Base-by-base conservation (phyloP, 192 early-diverging fungal species). In the Coemansia sp. region DNA sequence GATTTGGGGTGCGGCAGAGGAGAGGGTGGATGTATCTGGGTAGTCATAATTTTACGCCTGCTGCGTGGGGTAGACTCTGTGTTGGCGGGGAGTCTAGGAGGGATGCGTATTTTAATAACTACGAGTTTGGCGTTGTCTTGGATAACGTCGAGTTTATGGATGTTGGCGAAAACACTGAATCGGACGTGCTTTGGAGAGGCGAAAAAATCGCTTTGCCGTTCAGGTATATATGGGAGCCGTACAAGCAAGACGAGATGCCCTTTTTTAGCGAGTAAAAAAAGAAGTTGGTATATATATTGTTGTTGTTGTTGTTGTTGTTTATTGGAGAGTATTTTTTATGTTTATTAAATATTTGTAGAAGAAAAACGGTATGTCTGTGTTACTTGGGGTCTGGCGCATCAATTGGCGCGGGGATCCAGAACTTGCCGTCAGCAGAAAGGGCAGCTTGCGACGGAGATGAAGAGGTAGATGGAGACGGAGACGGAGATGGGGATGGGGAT, bases 41-140 rank as follows among this genome's bases (percentile, higher is more conserved):
- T 13, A 72, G 65, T 36, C 75, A 78, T 24, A 78, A 78, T 29
- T 78, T 61, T 52, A 69, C 69, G 2, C 69, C 54, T 4, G 75
- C 59, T 18, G 75, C 69, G 0, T 78, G 75, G 75, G 75, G 75
- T 4, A 52, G 62, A 0, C 27, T 69, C 30, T 11, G 29, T 1
- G 32, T 42, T 9, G 39, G 39, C 14, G 13, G 39, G 2, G 14
- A 42, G 2, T 16, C 14, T 16, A 3, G 6, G 24, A 58, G 34
- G 18, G 23, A 36, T 13, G 16, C 18, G 0, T 72, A 77, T 20
- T 50, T 51, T 19, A 71, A 71, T 66, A 77, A 77, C 61, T 77
- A 77, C 27, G 65, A 77, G 55, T 30, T 77, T 39, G 75, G 69
- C 23, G 57, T 75, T 0, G 59, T 75, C 7, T 20, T 75, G 6